phyloP scores from a whole-genome alignment of 805 yeast species.

The Zygotorulaspora florentina region DNA sequence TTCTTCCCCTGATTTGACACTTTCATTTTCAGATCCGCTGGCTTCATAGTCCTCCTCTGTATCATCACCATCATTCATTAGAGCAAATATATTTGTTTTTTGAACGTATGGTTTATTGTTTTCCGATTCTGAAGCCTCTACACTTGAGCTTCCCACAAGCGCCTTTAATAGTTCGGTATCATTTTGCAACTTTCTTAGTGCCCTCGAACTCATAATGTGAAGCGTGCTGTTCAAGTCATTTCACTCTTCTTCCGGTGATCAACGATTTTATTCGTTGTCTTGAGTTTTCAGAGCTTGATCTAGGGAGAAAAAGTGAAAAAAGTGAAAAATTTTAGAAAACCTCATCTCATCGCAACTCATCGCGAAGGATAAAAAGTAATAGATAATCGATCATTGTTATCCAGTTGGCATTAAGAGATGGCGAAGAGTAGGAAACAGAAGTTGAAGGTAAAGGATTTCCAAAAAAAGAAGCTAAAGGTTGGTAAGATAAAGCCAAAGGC shows the following conservation, averaged over 20 bases:
- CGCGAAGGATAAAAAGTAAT: neutral
- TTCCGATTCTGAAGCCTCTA: conserved; percentile 4
- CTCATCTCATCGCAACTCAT: conserved; percentile 19
- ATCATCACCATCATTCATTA: conserved; percentile 23
- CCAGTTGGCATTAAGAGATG: conserved; percentile 17
- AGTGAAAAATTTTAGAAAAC: conserved; percentile 8
- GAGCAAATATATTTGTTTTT: conserved; percentile 26
- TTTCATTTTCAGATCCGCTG: conserved; percentile 3
- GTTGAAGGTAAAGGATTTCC: conserved; percentile 45
- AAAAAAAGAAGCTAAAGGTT: conserved; percentile 70
- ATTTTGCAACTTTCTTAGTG: conserved; percentile 34
- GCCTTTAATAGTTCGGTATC: conserved; percentile 29
- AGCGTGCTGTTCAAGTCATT: conserved; percentile 4
- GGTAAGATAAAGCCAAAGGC: conserved; percentile 77
- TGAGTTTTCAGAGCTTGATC: neutral
- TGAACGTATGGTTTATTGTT: conserved; percentile 1
- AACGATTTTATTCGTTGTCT: neutral
- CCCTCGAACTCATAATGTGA: conserved; percentile 34
- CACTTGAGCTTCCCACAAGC: conserved; percentile 12
- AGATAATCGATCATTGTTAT: neutral
- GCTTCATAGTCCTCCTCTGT: conserved; percentile 5
- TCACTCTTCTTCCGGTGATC: neutral
- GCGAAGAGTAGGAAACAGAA: conserved; percentile 37
- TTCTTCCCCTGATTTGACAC: conserved; percentile 6
- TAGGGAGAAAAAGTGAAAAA: conserved; percentile 1